Evolutionary conservation across 192 early-diverging fungal genomes (phyloP).

Genomic region (Backusella psychrophila): DNA sequence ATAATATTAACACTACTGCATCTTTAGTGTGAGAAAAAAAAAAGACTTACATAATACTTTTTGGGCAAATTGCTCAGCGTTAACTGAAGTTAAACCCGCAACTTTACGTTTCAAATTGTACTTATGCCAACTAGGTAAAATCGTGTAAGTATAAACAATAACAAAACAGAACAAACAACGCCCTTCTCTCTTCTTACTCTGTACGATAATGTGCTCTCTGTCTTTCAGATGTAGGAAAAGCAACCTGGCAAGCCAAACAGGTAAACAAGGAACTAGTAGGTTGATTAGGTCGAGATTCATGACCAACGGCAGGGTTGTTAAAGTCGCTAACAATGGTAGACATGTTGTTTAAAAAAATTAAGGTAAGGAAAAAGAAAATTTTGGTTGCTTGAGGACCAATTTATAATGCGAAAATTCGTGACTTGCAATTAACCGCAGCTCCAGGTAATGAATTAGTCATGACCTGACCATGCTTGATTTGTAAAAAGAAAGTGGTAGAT

Average conservation of each 20-base stretch:
- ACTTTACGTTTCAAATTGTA: constrained; percentile 99
- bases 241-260: constrained; percentile 90
- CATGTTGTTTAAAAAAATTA: background rate
- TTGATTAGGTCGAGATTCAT: background rate
- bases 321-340: background rate
- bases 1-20: background rate
- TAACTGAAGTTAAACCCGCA: constrained; percentile 81
- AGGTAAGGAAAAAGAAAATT: constrained; percentile 1
- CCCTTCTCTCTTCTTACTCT: constrained; percentile 45
- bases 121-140: constrained; percentile 76
- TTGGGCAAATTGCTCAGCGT: constrained; percentile 84
- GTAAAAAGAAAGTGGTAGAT: background rate
- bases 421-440: background rate
- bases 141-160: background rate
- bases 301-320: background rate
- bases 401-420: background rate
- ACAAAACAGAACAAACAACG: background rate
- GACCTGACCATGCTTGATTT: background rate
- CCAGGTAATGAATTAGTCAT: background rate
- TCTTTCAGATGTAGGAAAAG: constrained; percentile 84
- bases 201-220: constrained; percentile 95
- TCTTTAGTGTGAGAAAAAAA: background rate
- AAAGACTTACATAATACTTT: constrained; percentile 51
- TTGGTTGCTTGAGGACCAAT: background rate
- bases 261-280: constrained; percentile 53